These are phyloP conservation scores for Pseudodiploospora longispora DNA, from an alignment of 2,329 filamentous ascomycete genomes.

Conservation along the genomic window DNA sequence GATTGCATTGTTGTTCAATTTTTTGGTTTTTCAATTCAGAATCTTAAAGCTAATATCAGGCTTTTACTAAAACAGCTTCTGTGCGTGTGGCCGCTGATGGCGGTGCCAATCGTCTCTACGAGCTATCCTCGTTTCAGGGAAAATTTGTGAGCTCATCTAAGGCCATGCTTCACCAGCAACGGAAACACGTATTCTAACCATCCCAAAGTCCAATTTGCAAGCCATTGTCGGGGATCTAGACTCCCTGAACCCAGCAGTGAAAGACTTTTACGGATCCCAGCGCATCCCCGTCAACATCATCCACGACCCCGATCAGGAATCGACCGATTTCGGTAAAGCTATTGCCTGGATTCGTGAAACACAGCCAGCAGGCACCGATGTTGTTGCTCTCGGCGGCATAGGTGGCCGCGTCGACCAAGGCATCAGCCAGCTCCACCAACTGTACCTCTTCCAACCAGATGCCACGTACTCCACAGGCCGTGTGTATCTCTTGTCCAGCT, in stretches of 20 bases:
- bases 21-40: not conserved
- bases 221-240: constrained; percentile 87
- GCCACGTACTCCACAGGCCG: constrained; percentile 42
- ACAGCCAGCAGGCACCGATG: constrained; percentile 38
- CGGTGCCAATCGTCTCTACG: constrained; percentile 69
- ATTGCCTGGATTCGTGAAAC: constrained; percentile 48
- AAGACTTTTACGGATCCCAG: constrained; percentile 56
- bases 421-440: constrained; percentile 78
- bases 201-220: constrained; percentile 48
- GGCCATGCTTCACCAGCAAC: not conserved
- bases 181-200: not conserved
- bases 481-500: constrained; percentile 73
- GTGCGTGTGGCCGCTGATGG: constrained; percentile 80
- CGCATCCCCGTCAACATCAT: constrained; percentile 49
- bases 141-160: constrained; percentile 31
- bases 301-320: constrained; percentile 70
- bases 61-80: constrained; percentile 37
- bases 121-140: constrained; percentile 33
- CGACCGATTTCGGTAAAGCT: constrained; percentile 87
- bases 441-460: constrained; percentile 56
- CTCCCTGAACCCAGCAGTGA: constrained; percentile 58
- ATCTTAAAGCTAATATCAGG: too few species aligned
- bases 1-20: not conserved
- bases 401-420: constrained; percentile 90
- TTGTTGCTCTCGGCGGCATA: constrained; percentile 77